These are phyloP conservation scores for Ustilaginoidea virens DNA, from an alignment of 2,329 filamentous ascomycete genomes.

Conservation along the genomic window DNA sequence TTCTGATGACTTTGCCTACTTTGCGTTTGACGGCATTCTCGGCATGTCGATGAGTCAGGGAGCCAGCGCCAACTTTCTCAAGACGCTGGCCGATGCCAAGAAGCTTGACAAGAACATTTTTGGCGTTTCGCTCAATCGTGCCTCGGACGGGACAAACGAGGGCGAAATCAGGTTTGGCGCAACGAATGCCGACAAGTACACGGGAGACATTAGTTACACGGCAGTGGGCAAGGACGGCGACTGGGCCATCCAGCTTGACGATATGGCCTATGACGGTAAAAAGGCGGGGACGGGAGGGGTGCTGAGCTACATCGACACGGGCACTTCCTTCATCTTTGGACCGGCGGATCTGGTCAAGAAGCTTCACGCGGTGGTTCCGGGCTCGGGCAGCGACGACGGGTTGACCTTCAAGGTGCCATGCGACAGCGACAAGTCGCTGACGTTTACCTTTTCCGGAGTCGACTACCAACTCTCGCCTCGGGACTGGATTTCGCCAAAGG, in stretches of 20 bases:
- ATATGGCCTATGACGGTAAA: constrained; percentile 45
- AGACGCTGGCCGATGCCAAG: constrained; percentile 39
- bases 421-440: constrained; percentile 41
- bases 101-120: constrained; percentile 50
- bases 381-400: constrained; percentile 38
- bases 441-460: constrained; percentile 52
- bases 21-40: constrained; percentile 79
- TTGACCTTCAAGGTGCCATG: constrained; percentile 61
- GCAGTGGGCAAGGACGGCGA: constrained; percentile 34
- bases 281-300: constrained; percentile 37
- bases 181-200: constrained; percentile 49
- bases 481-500: constrained; percentile 50
- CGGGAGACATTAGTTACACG: constrained; percentile 54
- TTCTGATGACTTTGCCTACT: constrained; percentile 58
- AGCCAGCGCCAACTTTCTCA: constrained; percentile 50
- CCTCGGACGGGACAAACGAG: constrained; percentile 47
- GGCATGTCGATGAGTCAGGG: constrained; percentile 53
- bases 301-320: constrained; percentile 66
- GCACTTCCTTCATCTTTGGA: constrained; percentile 66
- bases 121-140: constrained; percentile 54
- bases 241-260: constrained; percentile 61
- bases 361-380: constrained; percentile 53
- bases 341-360: constrained; percentile 49
- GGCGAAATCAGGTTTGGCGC: constrained; percentile 68
- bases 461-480: constrained; percentile 50